A percentile compares a stretch with the other conserved stretches of the same genome.
These are phyloP conservation scores for Aspergillus aculeatus DNA, from an alignment of 2,329 filamentous ascomycete genomes.

Conservation along the genomic window DNA sequence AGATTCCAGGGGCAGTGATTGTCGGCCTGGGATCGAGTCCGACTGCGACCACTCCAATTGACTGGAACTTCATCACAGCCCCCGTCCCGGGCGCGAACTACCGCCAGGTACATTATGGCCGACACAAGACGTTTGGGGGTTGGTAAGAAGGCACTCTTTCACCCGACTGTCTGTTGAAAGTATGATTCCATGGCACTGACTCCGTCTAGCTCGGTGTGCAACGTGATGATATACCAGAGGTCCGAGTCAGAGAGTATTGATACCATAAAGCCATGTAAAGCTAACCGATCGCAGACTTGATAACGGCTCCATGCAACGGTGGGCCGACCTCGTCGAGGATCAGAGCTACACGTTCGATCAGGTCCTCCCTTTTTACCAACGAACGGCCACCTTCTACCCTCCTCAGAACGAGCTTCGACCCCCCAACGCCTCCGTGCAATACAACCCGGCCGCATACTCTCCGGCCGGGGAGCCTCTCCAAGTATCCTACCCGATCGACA, in stretches of 20 bases:
- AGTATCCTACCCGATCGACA: conserved; percentile 44
- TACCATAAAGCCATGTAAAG: neutral
- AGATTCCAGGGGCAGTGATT: conserved; percentile 39
- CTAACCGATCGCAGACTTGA: conserved; percentile 22
- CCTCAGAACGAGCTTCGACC: conserved; percentile 19
- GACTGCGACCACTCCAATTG: conserved; percentile 47
- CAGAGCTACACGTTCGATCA: conserved; percentile 34
- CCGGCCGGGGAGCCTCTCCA: conserved; percentile 38
- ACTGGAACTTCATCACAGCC: conserved; percentile 48
- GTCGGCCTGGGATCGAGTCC: conserved; percentile 24
- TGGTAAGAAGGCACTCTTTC: conserved; percentile 22
- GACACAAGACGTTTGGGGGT: conserved; percentile 31
- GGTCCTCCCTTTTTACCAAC: conserved; percentile 30
- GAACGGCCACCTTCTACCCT: conserved; percentile 29
- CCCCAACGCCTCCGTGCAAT: conserved; percentile 24
- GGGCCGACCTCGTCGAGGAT: conserved; percentile 35
- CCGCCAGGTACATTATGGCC: conserved; percentile 30
- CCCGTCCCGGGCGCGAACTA: conserved; percentile 50
- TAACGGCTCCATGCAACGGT: conserved; percentile 28
- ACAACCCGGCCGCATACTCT: conserved; percentile 31
- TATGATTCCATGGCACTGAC: no score
- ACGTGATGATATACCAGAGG: conserved; percentile 38
- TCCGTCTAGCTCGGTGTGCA: conserved; percentile 29
- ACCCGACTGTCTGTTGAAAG: neutral
- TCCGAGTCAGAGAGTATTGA: neutral